Conservation (phyloP, 305 asterid species). For the Fraxinus paxiana region DNA sequence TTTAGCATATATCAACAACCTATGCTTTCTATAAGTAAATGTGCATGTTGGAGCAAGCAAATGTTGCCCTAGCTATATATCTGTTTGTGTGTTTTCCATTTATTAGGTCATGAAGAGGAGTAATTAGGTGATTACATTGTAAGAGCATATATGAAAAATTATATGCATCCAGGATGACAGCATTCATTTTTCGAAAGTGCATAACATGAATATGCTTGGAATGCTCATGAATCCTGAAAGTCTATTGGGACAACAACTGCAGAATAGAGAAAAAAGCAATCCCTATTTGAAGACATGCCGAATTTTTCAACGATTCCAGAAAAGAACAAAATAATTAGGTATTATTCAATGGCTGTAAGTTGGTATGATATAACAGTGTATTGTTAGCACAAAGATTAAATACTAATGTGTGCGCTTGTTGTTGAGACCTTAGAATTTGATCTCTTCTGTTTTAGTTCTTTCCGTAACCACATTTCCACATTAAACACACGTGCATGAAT, state of each 20-base stretch:
- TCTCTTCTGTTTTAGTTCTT: background rate
- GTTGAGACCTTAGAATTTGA: background rate
- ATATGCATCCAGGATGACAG: background rate
- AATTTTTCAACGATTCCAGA: background rate
- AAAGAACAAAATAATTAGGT: background rate
- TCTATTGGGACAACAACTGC: background rate
- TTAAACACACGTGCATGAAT: background rate
- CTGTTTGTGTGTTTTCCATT: background rate
- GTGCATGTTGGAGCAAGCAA: background rate
- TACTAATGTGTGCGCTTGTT: background rate
- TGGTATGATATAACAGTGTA: background rate
- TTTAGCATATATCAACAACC: background rate
- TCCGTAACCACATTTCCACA: background rate
- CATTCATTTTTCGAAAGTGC: background rate
- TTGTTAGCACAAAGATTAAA: background rate
- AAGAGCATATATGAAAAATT: background rate
- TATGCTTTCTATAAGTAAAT: background rate
- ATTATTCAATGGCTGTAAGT: background rate
- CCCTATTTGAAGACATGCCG: background rate
- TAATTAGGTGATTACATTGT: background rate
- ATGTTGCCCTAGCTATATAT: background rate
- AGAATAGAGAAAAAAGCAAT: background rate
- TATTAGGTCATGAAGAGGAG: background rate
- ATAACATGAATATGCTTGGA: background rate
- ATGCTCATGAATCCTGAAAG: background rate